A percentile compares a stretch with the other conserved stretches of the same genome.
These are phyloP conservation scores for Xylaria digitata DNA, from an alignment of 2,329 filamentous ascomycete species.

Conservation along the genomic window DNA sequence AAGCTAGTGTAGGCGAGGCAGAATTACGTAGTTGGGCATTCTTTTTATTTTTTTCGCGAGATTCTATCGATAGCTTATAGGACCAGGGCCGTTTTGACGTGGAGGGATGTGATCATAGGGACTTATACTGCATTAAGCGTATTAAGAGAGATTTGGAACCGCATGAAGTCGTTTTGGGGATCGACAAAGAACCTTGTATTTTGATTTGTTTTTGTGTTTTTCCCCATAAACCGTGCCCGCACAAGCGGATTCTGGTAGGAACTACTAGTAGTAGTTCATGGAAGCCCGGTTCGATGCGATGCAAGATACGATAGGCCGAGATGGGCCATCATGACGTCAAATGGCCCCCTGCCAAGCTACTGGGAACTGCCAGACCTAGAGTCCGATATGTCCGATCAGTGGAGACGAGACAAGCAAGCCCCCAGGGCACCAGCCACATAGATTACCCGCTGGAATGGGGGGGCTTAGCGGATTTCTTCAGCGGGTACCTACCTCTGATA, in stretches of 20 bases:
- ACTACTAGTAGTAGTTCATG: constrained; percentile 18
- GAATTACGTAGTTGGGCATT: constrained; percentile 26
- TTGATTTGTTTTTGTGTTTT: background rate
- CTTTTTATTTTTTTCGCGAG: constrained; percentile 1
- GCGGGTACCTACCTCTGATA: no score
- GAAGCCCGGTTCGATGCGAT: constrained; percentile 25
- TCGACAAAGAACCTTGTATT: constrained; percentile 31
- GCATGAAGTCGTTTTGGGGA: constrained; percentile 26
- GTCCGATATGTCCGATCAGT: constrained; percentile 26
- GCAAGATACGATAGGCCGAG: constrained; percentile 29
- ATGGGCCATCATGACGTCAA: constrained; percentile 35
- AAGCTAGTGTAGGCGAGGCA: constrained; percentile 15
- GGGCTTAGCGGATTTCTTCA: background rate
- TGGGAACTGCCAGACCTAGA: background rate
- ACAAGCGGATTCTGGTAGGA: constrained; percentile 32
- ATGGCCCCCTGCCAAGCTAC: constrained; percentile 37
- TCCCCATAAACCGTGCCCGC: constrained; percentile 32
- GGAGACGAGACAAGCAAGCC: background rate
- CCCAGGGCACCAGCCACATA: constrained; percentile 23
- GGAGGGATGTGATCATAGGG: constrained; percentile 24
- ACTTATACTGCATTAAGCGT: constrained; percentile 18
- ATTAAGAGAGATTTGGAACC: constrained; percentile 10
- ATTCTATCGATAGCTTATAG: background rate
- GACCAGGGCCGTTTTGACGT: constrained; percentile 6
- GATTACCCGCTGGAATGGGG: background rate